These are phyloP conservation scores for Syzygium grande DNA, from an alignment of 345 rosid genomes.

Conservation along the genomic window DNA sequence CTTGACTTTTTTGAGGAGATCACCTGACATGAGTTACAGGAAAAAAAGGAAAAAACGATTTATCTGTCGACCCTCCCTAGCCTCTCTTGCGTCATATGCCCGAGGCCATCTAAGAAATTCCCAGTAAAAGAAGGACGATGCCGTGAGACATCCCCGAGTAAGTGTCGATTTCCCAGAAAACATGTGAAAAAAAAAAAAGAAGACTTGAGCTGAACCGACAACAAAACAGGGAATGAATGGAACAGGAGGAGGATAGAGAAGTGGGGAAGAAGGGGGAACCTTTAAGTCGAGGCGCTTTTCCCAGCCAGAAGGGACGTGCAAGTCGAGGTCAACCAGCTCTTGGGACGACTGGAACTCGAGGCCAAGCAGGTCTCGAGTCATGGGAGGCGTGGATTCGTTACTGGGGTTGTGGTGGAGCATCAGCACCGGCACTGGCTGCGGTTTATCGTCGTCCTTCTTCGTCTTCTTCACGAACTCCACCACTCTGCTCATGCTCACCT, in stretches of 20 bases:
- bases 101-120: neutral
- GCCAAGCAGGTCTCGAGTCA: constrained; percentile 30
- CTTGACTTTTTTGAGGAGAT: neutral
- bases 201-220: neutral
- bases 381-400: neutral
- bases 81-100: neutral
- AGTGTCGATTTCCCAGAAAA: neutral
- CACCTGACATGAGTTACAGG: neutral
- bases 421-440: neutral
- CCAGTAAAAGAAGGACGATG: neutral
- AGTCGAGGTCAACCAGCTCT: constrained; percentile 29
- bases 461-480: neutral
- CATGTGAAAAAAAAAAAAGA: too few relatives aligned
- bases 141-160: neutral
- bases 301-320: constrained; percentile 32
- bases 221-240: neutral
- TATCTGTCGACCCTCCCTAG: neutral
- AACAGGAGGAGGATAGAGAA: neutral
- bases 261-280: neutral
- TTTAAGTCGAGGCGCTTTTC: constrained; percentile 35
- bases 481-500: neutral
- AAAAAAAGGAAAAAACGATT: neutral
- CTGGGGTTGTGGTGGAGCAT: neutral
- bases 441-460: neutral
- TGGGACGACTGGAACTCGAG: constrained; percentile 6